Evolutionary conservation across 116 monocot species (phyloP).

Genomic region (Iris pallida): DNA sequence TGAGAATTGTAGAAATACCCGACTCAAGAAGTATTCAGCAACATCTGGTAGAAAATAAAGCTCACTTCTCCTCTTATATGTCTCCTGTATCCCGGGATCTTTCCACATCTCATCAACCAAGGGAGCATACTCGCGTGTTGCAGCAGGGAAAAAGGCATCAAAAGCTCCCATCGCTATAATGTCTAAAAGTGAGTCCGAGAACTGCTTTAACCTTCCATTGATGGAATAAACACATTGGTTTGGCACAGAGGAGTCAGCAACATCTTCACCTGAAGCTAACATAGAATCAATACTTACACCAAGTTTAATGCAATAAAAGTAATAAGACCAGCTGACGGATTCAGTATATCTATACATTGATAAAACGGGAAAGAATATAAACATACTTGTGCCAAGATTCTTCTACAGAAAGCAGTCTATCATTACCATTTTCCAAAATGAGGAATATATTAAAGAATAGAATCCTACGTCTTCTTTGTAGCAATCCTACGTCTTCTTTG

Average conservation of each 20-base stretch:
- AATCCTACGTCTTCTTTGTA: too few species aligned
- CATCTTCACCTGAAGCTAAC: conserved; percentile 23
- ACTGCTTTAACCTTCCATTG: conserved; percentile 84
- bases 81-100: conserved; percentile 83
- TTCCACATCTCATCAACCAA: conserved; percentile 91
- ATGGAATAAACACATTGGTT: conserved; percentile 60
- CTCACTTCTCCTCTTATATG: conserved; percentile 84
- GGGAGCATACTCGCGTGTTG: conserved; percentile 95
- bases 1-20: conserved; percentile 24
- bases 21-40: conserved; percentile 80
- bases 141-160: conserved; percentile 92
- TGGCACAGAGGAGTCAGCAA: conserved; percentile 16
- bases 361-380: too few species aligned
- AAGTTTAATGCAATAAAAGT: not conserved
- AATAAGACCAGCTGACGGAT: too few species aligned
- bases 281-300: conserved; percentile 6
- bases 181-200: conserved; percentile 88
- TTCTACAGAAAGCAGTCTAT: too few species aligned
- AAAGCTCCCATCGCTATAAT: conserved; percentile 94
- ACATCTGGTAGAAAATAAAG: conserved; percentile 91
- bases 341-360: too few species aligned
- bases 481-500: too few species aligned
- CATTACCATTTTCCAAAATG: too few species aligned
- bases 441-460: too few species aligned
- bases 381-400: too few species aligned